Percentiles rank a stretch among this genome's conserved stretches.
Conservation (phyloP, 108 stramenopile genomes). For the Epipyxis sp. region DNA sequence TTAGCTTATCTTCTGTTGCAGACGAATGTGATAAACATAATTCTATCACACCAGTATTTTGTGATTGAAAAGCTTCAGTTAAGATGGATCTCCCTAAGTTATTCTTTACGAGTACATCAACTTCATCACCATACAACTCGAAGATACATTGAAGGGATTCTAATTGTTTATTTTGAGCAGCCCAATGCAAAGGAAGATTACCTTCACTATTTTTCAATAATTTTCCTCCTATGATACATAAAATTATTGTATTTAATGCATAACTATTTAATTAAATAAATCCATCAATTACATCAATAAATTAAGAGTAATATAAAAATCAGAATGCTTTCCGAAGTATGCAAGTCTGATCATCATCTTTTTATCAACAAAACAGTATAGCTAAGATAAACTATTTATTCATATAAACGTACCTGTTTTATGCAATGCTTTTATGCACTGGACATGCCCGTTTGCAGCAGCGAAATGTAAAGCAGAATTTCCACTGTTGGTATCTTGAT, state of each 20-base stretch:
- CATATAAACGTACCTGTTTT: too few relatives aligned
- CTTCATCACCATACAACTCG: background rate
- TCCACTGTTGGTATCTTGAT: background rate
- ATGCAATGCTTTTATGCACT: too few relatives aligned
- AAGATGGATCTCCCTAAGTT: background rate
- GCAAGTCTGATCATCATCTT: too few relatives aligned
- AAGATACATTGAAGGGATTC: background rate
- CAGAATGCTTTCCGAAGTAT: too few relatives aligned
- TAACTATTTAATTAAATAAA: too few relatives aligned
- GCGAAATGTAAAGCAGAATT: conserved; percentile 20
- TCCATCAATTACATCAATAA: too few relatives aligned
- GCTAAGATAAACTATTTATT: too few relatives aligned
- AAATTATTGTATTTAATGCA: too few relatives aligned
- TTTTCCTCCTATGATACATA: background rate
- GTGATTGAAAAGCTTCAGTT: conserved; percentile 24
- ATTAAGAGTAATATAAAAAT: too few relatives aligned
- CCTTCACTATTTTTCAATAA: background rate
- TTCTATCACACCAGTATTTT: background rate
- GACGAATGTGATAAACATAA: conserved; percentile 13
- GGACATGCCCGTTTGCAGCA: conserved; percentile 20
- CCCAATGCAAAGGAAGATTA: conserved; percentile 29
- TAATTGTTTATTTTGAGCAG: conserved; percentile 8
- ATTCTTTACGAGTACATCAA: conserved; percentile 27
- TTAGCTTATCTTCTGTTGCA: background rate
- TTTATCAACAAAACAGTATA: too few relatives aligned